phyloP scores from a whole-genome alignment of 495 filamentous ascomycete species.

The Penicillium subrubescens region DNA sequence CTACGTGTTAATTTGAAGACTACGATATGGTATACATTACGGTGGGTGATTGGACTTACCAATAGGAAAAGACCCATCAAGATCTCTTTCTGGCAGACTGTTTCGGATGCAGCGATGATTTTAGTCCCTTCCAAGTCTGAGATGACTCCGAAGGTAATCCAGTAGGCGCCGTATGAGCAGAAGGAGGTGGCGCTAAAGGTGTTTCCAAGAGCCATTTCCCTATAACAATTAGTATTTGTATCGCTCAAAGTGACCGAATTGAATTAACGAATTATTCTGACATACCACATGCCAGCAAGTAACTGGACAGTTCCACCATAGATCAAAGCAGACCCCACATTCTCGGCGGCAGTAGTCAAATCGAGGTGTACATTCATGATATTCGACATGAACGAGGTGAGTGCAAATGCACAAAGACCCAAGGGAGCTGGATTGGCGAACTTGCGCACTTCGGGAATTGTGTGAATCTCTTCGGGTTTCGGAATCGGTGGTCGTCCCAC shows the following conservation, averaged over 20 bases:
- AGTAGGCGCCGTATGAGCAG: constrained; percentile 90
- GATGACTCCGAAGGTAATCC: constrained; percentile 79
- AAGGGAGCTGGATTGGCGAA: constrained; percentile 78
- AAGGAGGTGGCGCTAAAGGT: constrained; percentile 93
- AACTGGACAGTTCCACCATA: constrained; percentile 83
- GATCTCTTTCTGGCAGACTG: constrained; percentile 48
- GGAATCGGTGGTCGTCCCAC: not conserved
- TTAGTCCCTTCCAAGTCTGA: constrained; percentile 68
- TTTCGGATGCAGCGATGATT: constrained; percentile 44
- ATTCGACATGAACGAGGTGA: constrained; percentile 84
- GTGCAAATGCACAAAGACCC: constrained; percentile 76
- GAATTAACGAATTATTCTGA: constrained; percentile 17
- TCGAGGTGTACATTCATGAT: constrained; percentile 68
- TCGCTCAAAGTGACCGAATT: not conserved
- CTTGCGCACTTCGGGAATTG: constrained; percentile 60
- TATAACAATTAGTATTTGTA: constrained; percentile 29
- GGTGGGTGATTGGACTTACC: constrained; percentile 36
- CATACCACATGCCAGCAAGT: constrained; percentile 88
- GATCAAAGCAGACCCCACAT: constrained; percentile 63
- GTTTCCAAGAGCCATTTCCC: constrained; percentile 92
- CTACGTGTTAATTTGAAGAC: not conserved
- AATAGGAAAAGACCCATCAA: constrained; percentile 78
- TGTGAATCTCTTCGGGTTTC: constrained; percentile 2
- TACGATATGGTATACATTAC: not conserved
- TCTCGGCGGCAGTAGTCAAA: constrained; percentile 57